A percentile compares a stretch with the other conserved stretches of the same genome.
phyloP scores from a whole-genome alignment of 1,284 basidiomycete species.

The Boletus semigastroideus region DNA sequence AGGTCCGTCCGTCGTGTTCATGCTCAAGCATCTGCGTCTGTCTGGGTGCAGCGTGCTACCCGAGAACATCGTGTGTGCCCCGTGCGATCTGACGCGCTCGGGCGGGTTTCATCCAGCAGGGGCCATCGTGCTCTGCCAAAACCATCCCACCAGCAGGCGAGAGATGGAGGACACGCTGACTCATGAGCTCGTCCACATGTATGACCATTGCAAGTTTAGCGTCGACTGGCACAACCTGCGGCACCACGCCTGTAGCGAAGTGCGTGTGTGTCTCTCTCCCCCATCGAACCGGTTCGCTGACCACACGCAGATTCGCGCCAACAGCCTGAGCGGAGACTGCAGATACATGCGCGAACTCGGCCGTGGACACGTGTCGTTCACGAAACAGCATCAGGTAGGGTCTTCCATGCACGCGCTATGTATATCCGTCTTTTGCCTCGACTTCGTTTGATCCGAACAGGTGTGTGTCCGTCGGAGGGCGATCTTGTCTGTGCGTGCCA shows the following conservation, averaged over 20 bases:
- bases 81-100: conserved; percentile 71
- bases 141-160: conserved; percentile 75
- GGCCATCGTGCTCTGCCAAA: conserved; percentile 79
- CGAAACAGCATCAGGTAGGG: conserved; percentile 89
- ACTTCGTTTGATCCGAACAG: conserved; percentile 40
- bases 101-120: conserved; percentile 87
- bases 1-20: conserved; percentile 87
- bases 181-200: conserved; percentile 96
- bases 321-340: conserved; percentile 93
- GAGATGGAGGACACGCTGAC: conserved; percentile 93
- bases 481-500: conserved; percentile 75
- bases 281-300: too few species aligned
- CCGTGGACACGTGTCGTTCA: conserved; percentile 75
- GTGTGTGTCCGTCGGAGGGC: conserved; percentile 89
- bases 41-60: conserved; percentile 67
- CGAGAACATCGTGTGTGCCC: conserved; percentile 77
- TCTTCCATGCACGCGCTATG: conserved; percentile 3
- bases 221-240: conserved; percentile 89
- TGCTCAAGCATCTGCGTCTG: conserved; percentile 82
- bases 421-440: conserved; percentile 10
- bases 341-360: conserved; percentile 78
- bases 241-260: conserved; percentile 96
- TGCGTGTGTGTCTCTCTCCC: conserved; percentile 40
- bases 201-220: conserved; percentile 92
- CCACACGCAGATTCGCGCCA: conserved; percentile 80